These are phyloP conservation scores for Pseudopyricularia javanii DNA, from an alignment of 2,329 filamentous ascomycete genomes.

Conservation along the genomic window DNA sequence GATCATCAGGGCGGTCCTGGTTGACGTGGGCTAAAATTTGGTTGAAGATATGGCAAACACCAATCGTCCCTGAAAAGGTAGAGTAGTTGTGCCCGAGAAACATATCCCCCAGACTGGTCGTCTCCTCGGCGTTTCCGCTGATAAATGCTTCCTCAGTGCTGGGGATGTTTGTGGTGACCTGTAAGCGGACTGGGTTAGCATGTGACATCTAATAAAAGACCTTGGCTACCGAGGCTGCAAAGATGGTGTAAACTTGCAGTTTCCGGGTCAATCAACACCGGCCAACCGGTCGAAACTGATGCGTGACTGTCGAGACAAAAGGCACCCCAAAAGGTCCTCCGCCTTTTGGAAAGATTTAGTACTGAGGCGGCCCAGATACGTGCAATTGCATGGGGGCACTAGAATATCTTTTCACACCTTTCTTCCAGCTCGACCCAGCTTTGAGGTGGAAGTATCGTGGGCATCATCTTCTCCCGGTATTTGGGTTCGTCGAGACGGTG, in stretches of 20 bases:
- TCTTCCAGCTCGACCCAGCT: constrained; percentile 73
- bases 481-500: constrained; percentile 60
- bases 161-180: constrained; percentile 71
- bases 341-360: constrained; percentile 11
- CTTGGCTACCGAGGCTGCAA: not conserved
- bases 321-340: constrained; percentile 75
- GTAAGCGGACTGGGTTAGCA: constrained; percentile 4
- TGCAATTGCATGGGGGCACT: not conserved
- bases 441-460: constrained; percentile 57
- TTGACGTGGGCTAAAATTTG: constrained; percentile 73
- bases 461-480: constrained; percentile 48
- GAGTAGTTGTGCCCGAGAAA: constrained; percentile 49
- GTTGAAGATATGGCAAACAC: constrained; percentile 71
- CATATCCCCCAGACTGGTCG: constrained; percentile 50
- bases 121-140: constrained; percentile 48
- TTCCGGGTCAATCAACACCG: constrained; percentile 62
- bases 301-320: constrained; percentile 78
- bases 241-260: constrained; percentile 35
- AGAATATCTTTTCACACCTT: constrained; percentile 25
- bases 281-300: constrained; percentile 84
- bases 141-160: constrained; percentile 66
- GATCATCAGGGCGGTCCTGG: constrained; percentile 55
- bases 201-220: not conserved
- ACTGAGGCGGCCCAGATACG: not conserved
- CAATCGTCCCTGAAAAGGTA: constrained; percentile 57